Evolutionary conservation across 371 early-diverging fungal genomes (phyloP), one percentile per base, ranked within the genome.

Genomic region (Mortierella sp.): DNA sequence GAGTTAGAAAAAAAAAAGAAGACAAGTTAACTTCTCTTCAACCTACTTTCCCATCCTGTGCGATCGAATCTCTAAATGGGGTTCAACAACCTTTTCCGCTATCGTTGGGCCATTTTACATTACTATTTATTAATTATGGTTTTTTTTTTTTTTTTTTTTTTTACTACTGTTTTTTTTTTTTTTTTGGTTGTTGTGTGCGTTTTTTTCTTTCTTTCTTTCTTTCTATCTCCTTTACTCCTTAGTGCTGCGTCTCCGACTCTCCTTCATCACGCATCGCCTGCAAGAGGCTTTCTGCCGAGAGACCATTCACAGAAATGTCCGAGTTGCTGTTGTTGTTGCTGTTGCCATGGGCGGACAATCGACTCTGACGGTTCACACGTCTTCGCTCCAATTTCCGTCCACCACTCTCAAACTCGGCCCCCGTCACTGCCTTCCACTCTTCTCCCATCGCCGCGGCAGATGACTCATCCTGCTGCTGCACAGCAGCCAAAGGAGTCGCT

Each of bases 191-290:
- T n/a, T n/a, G n/a, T n/a, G n/a, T n/a, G n/a, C n/a, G n/a, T n/a
- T n/a, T n/a, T n/a, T n/a, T n/a, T n/a, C n/a, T n/a, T n/a, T n/a
- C n/a, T n/a, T n/a, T n/a, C n/a, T n/a, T n/a, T n/a, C n/a, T n/a
- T n/a, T n/a, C n/a, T n/a, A n/a, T n/a, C n/a, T n/a, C n/a, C n/a
- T n/a, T n/a, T n/a, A n/a, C n/a, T n/a, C n/a, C n/a, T n/a, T n/a
- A n/a, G n/a, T n/a, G n/a, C n/a, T n/a, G n/a, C n/a, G 37, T 37
- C 37, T 37, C 62, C 58, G 61, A 57, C 46, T 37, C 57, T 29
- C 60, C 74, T 29, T 75, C 75, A 62, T 75, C 75, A n/a, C 62
- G 37, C 53, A 75, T 29, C 46, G 75, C 75, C 29, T 75, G 75
- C 15, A 75, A 51, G 26, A 75, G 66, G 56, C 75, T 75, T 51